These are phyloP conservation scores for Scalesia atractyloides DNA, from an alignment of 129 eudicot genomes.

Conservation along the genomic window DNA sequence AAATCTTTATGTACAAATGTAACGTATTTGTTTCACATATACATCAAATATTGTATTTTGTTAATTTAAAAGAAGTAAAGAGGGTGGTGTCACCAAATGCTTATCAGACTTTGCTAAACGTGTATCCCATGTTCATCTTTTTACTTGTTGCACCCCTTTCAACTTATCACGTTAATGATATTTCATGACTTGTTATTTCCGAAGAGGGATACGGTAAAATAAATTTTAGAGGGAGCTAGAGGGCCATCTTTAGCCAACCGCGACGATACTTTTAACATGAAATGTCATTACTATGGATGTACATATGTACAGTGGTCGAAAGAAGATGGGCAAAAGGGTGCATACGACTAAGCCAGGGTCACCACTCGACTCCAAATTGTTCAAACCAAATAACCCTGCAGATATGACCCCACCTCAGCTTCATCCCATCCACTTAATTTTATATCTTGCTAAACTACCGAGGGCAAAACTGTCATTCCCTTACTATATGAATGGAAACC, in stretches of 20 bases:
- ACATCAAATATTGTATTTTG: background rate
- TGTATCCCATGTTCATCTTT: no score
- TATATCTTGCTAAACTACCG: background rate
- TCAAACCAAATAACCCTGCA: slow-evolving; percentile 23
- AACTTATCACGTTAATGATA: no score
- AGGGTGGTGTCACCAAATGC: background rate
- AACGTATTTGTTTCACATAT: background rate
- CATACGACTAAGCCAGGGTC: slow-evolving; percentile 20
- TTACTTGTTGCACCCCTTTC: no score
- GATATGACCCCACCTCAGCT: slow-evolving; percentile 34
- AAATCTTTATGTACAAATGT: background rate
- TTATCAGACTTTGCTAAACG: background rate
- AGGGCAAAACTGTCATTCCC: background rate
- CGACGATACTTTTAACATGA: slow-evolving; percentile 16
- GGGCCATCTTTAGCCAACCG: no score
- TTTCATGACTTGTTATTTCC: no score
- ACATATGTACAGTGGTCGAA: slow-evolving; percentile 16
- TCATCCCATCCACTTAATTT: slow-evolving; percentile 38
- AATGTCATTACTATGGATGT: slow-evolving; percentile 30
- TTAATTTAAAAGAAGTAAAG: background rate
- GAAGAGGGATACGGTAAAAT: no score
- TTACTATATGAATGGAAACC: background rate
- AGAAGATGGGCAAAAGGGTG: background rate
- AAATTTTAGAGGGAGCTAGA: no score
- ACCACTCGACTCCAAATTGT: slow-evolving; percentile 30